Evolutionary conservation across 1,284 basidiomycete genomes (phyloP).

Genomic region (Cryptococcus depauperatus): DNA sequence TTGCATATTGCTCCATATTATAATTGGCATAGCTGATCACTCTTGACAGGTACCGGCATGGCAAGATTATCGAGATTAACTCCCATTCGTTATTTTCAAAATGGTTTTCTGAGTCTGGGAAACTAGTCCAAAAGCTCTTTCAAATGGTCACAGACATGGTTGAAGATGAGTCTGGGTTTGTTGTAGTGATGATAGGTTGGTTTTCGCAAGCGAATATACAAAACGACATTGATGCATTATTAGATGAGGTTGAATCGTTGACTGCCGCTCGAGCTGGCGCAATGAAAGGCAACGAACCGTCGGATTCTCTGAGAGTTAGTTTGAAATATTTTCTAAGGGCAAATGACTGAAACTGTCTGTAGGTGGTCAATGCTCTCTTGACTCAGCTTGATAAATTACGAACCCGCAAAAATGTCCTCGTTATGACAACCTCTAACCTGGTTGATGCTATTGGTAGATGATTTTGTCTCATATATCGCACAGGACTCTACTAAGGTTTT

Average conservation of each 20-base stretch:
- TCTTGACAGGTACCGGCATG: conserved; percentile 62
- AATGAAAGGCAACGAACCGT: conserved; percentile 87
- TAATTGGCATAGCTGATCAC: neutral
- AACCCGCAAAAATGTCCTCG: conserved; percentile 81
- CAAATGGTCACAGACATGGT: conserved; percentile 74
- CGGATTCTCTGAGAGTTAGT: conserved; percentile 80
- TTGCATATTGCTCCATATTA: conserved; percentile 15
- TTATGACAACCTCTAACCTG: conserved; percentile 96
- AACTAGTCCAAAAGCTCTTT: conserved; percentile 92
- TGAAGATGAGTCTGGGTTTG: conserved; percentile 82
- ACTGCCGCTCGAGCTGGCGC: conserved; percentile 91
- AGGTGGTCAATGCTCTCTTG: conserved; percentile 95
- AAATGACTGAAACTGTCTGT: neutral
- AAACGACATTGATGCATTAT: neutral
- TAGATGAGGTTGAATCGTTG: conserved; percentile 93
- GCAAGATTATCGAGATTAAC: conserved; percentile 91
- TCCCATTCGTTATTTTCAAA: conserved; percentile 92
- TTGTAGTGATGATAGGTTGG: conserved; percentile 87
- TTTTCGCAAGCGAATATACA: neutral
- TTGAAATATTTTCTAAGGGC: too few relatives aligned
- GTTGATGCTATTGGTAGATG: conserved; percentile 93
- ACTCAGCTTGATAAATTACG: conserved; percentile 96
- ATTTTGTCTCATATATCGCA: conserved; percentile 21
- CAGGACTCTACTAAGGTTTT: neutral
- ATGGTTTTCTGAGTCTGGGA: conserved; percentile 98